Percentiles rank a stretch among this genome's conserved stretches.
Evolutionary conservation across 1,284 basidiomycete species (phyloP).

Genomic region (Xerocomus minutiporus): DNA sequence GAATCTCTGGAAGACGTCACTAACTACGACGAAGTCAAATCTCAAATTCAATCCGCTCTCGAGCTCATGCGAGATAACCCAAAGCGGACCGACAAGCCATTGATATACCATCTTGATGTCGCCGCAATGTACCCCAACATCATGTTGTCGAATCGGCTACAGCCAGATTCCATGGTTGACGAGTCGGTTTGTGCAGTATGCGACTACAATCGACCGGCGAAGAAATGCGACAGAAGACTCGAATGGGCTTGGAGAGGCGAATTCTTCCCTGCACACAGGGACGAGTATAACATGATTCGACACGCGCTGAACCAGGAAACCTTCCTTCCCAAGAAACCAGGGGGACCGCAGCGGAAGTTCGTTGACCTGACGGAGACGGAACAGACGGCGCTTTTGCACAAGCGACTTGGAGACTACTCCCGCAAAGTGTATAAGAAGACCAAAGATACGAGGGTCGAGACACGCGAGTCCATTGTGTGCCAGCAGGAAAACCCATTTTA

Average conservation of each 20-base stretch:
- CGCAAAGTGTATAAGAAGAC: constrained; percentile 98
- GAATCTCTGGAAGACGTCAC: constrained; percentile 79
- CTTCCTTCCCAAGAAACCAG: constrained; percentile 81
- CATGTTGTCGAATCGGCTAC: constrained; percentile 99
- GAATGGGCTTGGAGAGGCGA: constrained; percentile 99
- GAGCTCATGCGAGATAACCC: constrained; percentile 92
- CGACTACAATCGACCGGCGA: constrained; percentile 96
- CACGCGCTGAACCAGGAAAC: constrained; percentile 93
- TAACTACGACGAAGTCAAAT: constrained; percentile 94
- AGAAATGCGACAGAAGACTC: constrained; percentile 90
- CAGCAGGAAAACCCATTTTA: constrained; percentile 99
- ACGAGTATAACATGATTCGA: constrained; percentile 99
- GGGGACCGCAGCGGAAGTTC: constrained; percentile 76
- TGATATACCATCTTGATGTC: constrained; percentile 99
- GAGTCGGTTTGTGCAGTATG: constrained; percentile 97
- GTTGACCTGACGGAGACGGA: constrained; percentile 83
- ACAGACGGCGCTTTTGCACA: constrained; percentile 90
- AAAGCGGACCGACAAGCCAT: constrained; percentile 81
- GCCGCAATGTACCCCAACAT: constrained; percentile 99
- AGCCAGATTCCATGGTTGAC: constrained; percentile 97
- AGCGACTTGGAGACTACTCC: constrained; percentile 97
- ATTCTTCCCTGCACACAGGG: constrained; percentile 95
- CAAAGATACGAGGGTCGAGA: constrained; percentile 97
- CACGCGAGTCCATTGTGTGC: constrained; percentile 93
- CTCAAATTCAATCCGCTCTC: constrained; percentile 72